Evolutionary conservation across 371 early-diverging fungal species (phyloP), one percentile per base, ranked within the genome.

Genomic region (Smittium culicis): DNA sequence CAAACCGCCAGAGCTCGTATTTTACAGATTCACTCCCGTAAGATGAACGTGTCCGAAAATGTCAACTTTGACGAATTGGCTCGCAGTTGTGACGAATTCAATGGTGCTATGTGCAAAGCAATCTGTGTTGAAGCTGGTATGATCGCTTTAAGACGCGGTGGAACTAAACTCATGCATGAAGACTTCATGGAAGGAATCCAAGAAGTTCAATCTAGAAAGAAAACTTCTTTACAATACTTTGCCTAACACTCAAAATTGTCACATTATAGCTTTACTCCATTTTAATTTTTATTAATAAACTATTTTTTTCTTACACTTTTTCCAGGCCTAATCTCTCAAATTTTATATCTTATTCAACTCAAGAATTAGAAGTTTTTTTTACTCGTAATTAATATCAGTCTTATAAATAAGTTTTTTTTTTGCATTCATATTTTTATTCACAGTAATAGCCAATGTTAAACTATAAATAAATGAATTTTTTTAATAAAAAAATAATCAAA

Each of bases 151-250:
- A 82, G 99, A 54, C 84, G 97, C 59, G 92, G 93, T 1, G 94
- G 88, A 25, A 82, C 84, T 14, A 87, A 91, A 73, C 88, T 99
- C 68, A 81, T 80, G 64, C 99, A 99, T 70, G 99, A 98, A 78
- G 99, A 99, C 74, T 99, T 96, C 80, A 94, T 99, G 92, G 98
- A 99, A 82, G 90, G 87, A 65, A 98, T 99, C 64, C 94, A 97
- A 74, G 99, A 99, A 78, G 99, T 99, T 30, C 93, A 98, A 77
- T 94, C 99, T 65, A 98, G 97, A 88, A 99, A 99, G 89, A 99
- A 99, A 86, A 96, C 93, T 60, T 87, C 93, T 34, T 80, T 97
- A 71, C 92, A 93, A 82, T 93, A 93, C 82, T 93, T 90, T 80
- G 94, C 94, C 61, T 93, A 63, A 55, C 20, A 24, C 24, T 27